phyloP scores from a whole-genome alignment of 176 grass and related monocot genomes.

The Calamus simplicifolius region DNA sequence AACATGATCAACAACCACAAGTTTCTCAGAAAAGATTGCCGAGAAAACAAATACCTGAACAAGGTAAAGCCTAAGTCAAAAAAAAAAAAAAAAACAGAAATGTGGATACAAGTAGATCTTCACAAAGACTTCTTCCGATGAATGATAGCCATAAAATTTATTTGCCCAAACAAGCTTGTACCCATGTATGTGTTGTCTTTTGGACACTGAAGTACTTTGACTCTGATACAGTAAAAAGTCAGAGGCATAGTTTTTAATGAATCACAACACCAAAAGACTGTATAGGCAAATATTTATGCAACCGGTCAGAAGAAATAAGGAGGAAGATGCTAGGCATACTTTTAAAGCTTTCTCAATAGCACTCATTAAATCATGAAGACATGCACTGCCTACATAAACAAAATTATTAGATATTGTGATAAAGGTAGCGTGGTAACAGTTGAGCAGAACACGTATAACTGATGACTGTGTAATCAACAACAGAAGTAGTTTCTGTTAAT shows the following conservation, averaged over 20 bases:
- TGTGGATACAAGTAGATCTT: conserved; percentile 96
- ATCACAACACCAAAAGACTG: conserved; percentile 9
- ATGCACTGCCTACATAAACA: conserved; percentile 46
- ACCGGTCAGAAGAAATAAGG: neutral
- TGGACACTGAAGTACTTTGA: conserved; percentile 32
- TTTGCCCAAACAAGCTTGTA: conserved; percentile 90
- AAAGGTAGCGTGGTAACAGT: too few species aligned
- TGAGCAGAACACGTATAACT: too few species aligned
- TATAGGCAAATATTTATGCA: too few species aligned
- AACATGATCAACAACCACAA: too few species aligned
- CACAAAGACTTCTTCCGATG: conserved; percentile 65
- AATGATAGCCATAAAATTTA: conserved; percentile 81
- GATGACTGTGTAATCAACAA: too few species aligned
- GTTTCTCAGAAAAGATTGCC: too few species aligned
- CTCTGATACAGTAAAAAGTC: conserved; percentile 21
- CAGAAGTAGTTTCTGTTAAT: too few species aligned
- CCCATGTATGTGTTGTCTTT: conserved; percentile 81
- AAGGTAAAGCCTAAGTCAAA: too few species aligned
- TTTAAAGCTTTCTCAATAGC: conserved; percentile 81
- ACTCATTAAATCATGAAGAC: conserved; percentile 65
- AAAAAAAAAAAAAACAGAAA: conserved; percentile 2
- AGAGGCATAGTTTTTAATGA: conserved; percentile 2
- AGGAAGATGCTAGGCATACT: conserved; percentile 37
- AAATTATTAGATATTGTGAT: too few species aligned
- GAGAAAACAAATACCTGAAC: too few species aligned